These are phyloP conservation scores for Colletotrichum incanum DNA, from an alignment of 2,329 filamentous ascomycete species.

Conservation along the genomic window DNA sequence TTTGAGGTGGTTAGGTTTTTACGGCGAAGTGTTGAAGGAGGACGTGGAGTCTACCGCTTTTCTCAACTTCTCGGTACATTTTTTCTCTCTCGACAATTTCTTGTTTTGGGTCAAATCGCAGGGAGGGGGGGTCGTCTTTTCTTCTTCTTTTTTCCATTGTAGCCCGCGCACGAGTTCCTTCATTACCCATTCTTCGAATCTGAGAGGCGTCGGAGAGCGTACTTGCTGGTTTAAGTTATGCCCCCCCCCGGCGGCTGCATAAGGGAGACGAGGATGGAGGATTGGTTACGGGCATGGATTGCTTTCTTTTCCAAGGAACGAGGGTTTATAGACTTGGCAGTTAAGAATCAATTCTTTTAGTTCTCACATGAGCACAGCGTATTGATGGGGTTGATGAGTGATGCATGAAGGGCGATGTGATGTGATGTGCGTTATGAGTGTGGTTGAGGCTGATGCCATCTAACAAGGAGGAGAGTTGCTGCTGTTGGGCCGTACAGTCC, in stretches of 20 bases:
- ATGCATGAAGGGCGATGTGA: no score
- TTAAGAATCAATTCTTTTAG: slow-evolving; percentile 15
- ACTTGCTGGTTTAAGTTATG: slow-evolving; percentile 40
- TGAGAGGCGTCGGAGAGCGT: slow-evolving; percentile 40
- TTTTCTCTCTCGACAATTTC: background rate
- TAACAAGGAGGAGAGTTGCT: background rate
- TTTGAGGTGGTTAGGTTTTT: background rate
- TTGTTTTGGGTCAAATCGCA: background rate
- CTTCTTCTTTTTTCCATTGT: background rate
- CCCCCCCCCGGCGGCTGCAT: slow-evolving; percentile 13
- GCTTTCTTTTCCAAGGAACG: background rate
- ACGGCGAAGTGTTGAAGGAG: background rate
- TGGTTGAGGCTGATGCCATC: background rate
- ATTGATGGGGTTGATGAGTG: background rate
- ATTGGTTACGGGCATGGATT: slow-evolving; percentile 13
- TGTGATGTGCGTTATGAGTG: background rate
- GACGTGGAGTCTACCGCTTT: background rate
- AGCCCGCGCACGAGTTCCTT: background rate
- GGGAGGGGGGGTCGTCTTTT: background rate
- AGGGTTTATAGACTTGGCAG: slow-evolving; percentile 14
- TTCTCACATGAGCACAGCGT: background rate
- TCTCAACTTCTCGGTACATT: slow-evolving; percentile 36
- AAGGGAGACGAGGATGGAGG: slow-evolving; percentile 18
- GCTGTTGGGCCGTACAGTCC: background rate
- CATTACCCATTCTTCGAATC: slow-evolving; percentile 7